phyloP scores from a whole-genome alignment of 2,329 filamentous ascomycete species.

The Hypoxylon sp. region DNA sequence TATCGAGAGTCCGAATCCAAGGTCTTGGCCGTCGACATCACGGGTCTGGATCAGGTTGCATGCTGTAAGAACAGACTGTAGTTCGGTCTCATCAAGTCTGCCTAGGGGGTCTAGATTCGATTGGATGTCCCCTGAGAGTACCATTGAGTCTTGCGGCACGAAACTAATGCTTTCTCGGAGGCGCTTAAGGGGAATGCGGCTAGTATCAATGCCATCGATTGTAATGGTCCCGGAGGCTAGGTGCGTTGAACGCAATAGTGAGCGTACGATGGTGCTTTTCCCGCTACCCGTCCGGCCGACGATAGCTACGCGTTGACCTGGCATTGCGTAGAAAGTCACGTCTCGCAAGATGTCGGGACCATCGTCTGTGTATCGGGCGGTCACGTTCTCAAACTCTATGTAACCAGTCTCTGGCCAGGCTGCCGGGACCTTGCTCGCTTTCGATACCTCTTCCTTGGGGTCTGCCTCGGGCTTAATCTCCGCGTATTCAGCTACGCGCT shows the following conservation, averaged over 20 bases:
- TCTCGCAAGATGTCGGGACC: conserved; percentile 52
- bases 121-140: conserved; percentile 47
- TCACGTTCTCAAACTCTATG: conserved; percentile 52
- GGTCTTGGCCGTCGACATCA: background rate
- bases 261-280: conserved; percentile 68
- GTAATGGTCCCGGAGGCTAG: conserved; percentile 53
- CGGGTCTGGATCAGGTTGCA: conserved; percentile 18
- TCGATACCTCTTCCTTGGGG: conserved; percentile 31
- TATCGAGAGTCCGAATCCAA: conserved; percentile 5
- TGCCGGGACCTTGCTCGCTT: conserved; percentile 37
- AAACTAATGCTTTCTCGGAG: conserved; percentile 58
- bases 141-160: conserved; percentile 59
- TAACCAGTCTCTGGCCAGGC: conserved; percentile 51
- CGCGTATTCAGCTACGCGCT: conserved; percentile 54
- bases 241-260: conserved; percentile 53
- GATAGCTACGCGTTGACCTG: conserved; percentile 33
- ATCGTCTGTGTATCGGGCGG: conserved; percentile 49
- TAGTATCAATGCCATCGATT: conserved; percentile 57
- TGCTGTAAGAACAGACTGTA: conserved; percentile 17
- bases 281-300: conserved; percentile 59
- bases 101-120: conserved; percentile 32
- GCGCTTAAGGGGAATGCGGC: conserved; percentile 52
- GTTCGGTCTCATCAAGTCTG: conserved; percentile 17
- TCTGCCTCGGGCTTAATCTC: conserved; percentile 51
- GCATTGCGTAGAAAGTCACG: conserved; percentile 45